Base-by-base conservation (phyloP, 1,284 basidiomycete genomes). In the Cystobasidiaceae sp. region DNA sequence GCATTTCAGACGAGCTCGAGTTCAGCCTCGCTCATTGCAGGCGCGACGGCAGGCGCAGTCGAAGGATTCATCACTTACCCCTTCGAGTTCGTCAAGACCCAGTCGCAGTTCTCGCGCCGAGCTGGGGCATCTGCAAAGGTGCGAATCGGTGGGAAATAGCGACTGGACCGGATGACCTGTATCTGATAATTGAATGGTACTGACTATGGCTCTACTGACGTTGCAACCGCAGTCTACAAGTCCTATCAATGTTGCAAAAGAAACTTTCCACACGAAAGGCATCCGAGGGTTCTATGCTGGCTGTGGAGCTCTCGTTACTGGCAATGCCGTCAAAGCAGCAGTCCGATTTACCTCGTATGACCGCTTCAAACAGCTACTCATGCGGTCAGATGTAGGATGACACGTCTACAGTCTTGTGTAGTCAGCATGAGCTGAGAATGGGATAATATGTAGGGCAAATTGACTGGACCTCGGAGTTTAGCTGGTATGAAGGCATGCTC, bases 341-440 rank as follows among this genome's bases (percentile, higher is more conserved):
- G 93, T 98, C 45, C 83, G 94, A 28, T 98, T 98, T 77, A 84
- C 96, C 55, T 89, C 86, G 70, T 98, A 97, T 78, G 93, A 97
- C 75, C 83, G 88, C 75, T 94, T 94, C 80, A 97, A 98, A 79
- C 80, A 81, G 44, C 77, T 86, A 72, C 78, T 98, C 58, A 88
- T 88, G 50, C 91, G 97, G 76, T 74, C 84, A 9, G 81, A 94
- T 80, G 92, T 91, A 73, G 58, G 77, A 73, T 33, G 17, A 30
- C 11, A n/a, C 15, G 17, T 7, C 7, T 23, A 28, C 7, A 17
- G 5, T 28, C 9, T 23, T 9, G 3, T 43, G 9, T 30, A 30
- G 1, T 49, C 4, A 25, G n/a, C 57, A 37, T 43, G 17, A 41
- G 43, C 33, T 32, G 9, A 32, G 48, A 58, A 59, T 69, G 13